Base-by-base conservation (phyloP, 768 basidiomycete species). In the Agaricus sinodeliciosus region DNA sequence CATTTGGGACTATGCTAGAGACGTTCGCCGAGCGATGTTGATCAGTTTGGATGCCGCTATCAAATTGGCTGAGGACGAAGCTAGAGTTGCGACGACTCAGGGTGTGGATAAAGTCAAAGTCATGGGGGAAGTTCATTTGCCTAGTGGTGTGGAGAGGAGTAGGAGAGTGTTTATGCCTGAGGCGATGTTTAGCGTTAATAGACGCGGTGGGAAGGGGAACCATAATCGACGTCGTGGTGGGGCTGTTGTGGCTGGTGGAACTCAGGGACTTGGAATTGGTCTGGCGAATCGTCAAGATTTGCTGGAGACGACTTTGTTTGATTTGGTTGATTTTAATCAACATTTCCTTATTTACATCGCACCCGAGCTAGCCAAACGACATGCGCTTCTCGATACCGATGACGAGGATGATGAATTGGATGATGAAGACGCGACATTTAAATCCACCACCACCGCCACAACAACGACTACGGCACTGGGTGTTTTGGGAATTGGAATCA, bases 81-180 rank as follows among this genome's bases (percentile, higher is more conserved):
- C 91, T 3, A 82, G 93, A 4, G 59, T 72, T 18, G 72, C 81
- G 54, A 87, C 93, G 1, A 74, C 73, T 4, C 63, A 67, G 6
- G 83, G 87, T 40, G 87, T 97, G 19, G 69, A 78, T 31, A 75
- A 76, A 57, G 80, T 96, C 56, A 71, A 74, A 37, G 69, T 76
- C 15, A 72, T 96, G 16, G 93, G 82, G 16, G 86, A 95, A 55
- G 72, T 73, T 52, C 81, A 90, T 68, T 79, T 99, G 13, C 89
- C 88, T 1, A 77, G 77, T 47, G 87, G 84, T 53, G 90, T 92
- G 19, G 91, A 93, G 65, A 76, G 90, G 37, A 82, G 81, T 45
- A 78, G 82, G 51, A 77, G 91, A 25, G 82, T 95, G 11, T 99
- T 99, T 75, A 83, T 90, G 73, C 91, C 95, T n/a, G 88, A 95